Evolutionary conservation across 2,329 filamentous ascomycete species (phyloP).

Genomic region (Elsinoe ampelina): DNA sequence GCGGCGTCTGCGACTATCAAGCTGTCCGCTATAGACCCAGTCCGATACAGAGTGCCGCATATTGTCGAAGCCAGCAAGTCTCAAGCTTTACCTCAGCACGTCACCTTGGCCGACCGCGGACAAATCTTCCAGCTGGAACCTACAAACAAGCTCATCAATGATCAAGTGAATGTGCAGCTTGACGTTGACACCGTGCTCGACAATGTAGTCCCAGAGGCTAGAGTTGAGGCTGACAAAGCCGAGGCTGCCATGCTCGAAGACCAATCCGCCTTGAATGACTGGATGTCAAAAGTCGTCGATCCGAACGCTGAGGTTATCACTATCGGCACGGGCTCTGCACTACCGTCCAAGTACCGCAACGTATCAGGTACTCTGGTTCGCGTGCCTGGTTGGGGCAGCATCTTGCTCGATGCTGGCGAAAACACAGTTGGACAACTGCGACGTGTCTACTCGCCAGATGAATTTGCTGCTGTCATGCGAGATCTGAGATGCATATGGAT

Average conservation of each 20-base stretch:
- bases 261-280: constrained; percentile 39
- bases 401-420: constrained; percentile 86
- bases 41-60: constrained; percentile 61
- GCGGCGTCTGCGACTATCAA: constrained; percentile 58
- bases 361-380: constrained; percentile 81
- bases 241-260: constrained; percentile 28
- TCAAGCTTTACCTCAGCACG: constrained; percentile 16
- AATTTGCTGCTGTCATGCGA: constrained; percentile 61
- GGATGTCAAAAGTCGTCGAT: constrained; percentile 60
- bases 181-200: constrained; percentile 37
- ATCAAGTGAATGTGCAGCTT: constrained; percentile 42
- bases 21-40: constrained; percentile 61
- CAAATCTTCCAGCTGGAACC: constrained; percentile 30
- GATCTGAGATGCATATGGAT: constrained; percentile 82
- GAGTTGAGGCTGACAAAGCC: constrained; percentile 43
- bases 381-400: constrained; percentile 76
- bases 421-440: constrained; percentile 81
- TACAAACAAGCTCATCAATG: constrained; percentile 34
- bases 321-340: constrained; percentile 81
- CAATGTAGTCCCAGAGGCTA: constrained; percentile 39
- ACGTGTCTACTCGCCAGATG: constrained; percentile 57
- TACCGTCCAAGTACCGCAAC: constrained; percentile 89
- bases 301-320: constrained; percentile 74
- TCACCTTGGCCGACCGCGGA: constrained; percentile 26
- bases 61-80: constrained; percentile 21